These are phyloP conservation scores for Cryoendolithus antarcticus DNA, from an alignment of 2,329 filamentous ascomycete genomes.

Conservation along the genomic window DNA sequence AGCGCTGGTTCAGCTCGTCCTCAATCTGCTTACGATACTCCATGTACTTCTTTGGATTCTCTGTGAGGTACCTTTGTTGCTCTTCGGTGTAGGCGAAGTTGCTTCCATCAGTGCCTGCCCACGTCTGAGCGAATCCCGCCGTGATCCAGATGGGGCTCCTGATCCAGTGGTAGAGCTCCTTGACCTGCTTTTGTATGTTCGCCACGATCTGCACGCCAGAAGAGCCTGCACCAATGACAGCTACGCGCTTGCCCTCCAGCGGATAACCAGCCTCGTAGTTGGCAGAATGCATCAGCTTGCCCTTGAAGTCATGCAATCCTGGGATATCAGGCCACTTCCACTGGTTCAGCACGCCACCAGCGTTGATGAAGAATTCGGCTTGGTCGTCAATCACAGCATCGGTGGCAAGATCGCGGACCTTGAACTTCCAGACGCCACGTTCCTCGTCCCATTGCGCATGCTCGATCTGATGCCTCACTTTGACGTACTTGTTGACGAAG, in stretches of 20 bases:
- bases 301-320: conserved; percentile 30
- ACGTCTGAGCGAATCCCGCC: conserved; percentile 35
- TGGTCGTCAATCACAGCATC: conserved; percentile 22
- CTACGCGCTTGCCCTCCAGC: conserved; percentile 28
- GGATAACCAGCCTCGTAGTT: conserved; percentile 29
- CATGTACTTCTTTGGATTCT: conserved; percentile 33
- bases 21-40: conserved; percentile 38
- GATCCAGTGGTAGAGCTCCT: conserved; percentile 30
- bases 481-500: conserved; percentile 35
- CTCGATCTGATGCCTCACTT: conserved; percentile 33
- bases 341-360: conserved; percentile 32
- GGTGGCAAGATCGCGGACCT: conserved; percentile 23
- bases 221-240: conserved; percentile 31
- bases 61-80: conserved; percentile 26
- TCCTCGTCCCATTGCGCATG: conserved; percentile 33
- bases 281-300: conserved; percentile 32
- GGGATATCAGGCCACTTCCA: conserved; percentile 34
- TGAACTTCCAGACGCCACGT: conserved; percentile 28
- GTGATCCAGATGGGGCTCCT: conserved; percentile 37
- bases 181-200: conserved; percentile 27
- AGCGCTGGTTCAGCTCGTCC: conserved; percentile 39
- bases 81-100: conserved; percentile 36
- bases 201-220: conserved; percentile 33
- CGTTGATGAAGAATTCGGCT: conserved; percentile 32
- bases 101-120: conserved; percentile 33